Base-by-base conservation (phyloP, 164 flowering plant genomes). In the Vitis rupestris region DNA sequence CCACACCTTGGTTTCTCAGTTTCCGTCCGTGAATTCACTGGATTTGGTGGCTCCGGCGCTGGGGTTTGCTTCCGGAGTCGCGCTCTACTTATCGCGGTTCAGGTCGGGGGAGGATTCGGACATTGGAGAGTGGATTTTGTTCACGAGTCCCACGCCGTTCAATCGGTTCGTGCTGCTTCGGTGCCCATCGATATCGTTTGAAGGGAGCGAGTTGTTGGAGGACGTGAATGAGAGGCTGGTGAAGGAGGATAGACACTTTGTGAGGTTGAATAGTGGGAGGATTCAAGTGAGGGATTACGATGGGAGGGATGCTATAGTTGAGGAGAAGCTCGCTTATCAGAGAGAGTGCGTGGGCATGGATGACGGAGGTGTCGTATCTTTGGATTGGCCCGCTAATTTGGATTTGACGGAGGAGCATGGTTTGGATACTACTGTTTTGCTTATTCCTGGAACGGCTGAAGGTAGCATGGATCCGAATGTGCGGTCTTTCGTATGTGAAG, bases 311-410 rank as follows among this genome's bases (percentile, higher is more conserved):
- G 48, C 15, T 8, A 67, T 19, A 0, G 30, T 49, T 50, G 81
- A 67, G 64, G 81, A 64, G 27, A 73, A 67, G 61, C 63, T 91
- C 29, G 79, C 76, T 68, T 94, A 88, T 74, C 95, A 88, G 85
- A 86, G 97, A 63, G 70, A 79, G 44, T 94, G 99, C 65, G 78
- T 94, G 10, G 50, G 70, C 11, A 79, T 90, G 7, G 89, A 84
- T 14, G 99, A 94, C 59, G 97, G 97, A 1, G 99, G 99, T 10
- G 97, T 92, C 27, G 48, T 94, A 52, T 84, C 99, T 4, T 31
- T 94, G 70, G 97, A 94, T 72, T 92, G 94, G 95, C 97, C 99
- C 2, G 88, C 86, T 23, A 79, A 85, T 82, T 82, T 94, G 91
- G 89, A 87, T 52, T 74, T 92, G 85, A 72, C 27, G 13, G 90